These are phyloP conservation scores for Dioscorea dumetorum DNA, from an alignment of 106 monocot species.

Conservation along the genomic window DNA sequence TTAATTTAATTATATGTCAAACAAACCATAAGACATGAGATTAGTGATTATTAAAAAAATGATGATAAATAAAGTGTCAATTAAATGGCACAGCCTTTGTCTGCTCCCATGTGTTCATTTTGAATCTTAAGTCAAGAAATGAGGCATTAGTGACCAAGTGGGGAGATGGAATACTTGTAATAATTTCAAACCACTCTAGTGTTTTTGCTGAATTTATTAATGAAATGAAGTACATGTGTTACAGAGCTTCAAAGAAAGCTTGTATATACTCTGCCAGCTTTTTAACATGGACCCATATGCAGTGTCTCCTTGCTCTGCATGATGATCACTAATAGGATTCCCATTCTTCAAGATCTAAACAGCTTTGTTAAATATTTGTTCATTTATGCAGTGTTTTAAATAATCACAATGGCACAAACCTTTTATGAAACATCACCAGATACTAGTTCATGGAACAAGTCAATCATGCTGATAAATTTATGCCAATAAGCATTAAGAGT, in stretches of 20 bases:
- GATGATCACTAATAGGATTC: neutral
- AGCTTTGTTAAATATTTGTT: neutral
- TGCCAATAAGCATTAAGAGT: neutral
- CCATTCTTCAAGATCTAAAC: neutral
- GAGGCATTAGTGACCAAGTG: neutral
- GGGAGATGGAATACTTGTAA: neutral
- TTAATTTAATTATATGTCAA: neutral
- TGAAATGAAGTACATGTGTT: slow-evolving; percentile 6
- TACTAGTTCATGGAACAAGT: neutral
- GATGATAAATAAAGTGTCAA: neutral
- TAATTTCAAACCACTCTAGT: neutral
- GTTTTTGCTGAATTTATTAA: neutral
- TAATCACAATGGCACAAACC: neutral
- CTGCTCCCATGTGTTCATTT: neutral
- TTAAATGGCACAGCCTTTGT: neutral
- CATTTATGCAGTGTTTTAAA: neutral
- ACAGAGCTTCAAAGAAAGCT: neutral
- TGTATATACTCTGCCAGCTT: neutral
- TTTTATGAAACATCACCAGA: neutral
- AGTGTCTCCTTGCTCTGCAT: neutral
- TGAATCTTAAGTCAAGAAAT: neutral
- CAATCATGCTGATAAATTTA: neutral
- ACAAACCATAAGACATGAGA: neutral
- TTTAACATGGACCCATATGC: slow-evolving; percentile 5
- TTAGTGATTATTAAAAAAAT: too few species aligned